Base-by-base conservation (phyloP, 352 stramenopile genomes). In the Vaucheria bursata region DNA sequence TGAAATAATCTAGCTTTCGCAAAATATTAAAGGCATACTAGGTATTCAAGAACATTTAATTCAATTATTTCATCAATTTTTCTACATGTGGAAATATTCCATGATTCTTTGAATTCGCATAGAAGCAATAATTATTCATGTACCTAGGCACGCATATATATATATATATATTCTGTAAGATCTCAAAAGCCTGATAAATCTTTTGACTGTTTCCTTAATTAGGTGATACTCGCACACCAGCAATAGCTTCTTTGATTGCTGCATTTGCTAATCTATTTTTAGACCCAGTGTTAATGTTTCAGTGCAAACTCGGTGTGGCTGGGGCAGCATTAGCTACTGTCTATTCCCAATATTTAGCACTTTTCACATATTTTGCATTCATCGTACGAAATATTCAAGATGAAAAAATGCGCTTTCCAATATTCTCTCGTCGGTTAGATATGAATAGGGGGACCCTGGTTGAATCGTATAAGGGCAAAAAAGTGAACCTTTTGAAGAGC, bases 261-360 rank as follows among this genome's bases (percentile, higher is more conserved):
- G 79, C 79, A 8, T 32, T 29, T 12, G 71, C 74, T 40, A 85
- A 85, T 73, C 33, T 75, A 8, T 32, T 84, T 18, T 34, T 85
- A 2, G 79, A 85, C 75, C 79, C 79, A 2, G 5, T 82, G 0
- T 73, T 85, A 8, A 85, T 85, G 70, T 85, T 85, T 73, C 8
- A 39, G 59, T 50, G 53, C 6, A 64, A 69, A 7, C 75, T 82
- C 71, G 79, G 79, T 45, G 68, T 81, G 1, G 70, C 65, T 34
- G 79, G 79, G 0, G 79, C 79, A 35, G 79, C 79, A 33, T 59
- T 52, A 18, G 79, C 79, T 38, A 84, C 79, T 33, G 79, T 75
- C 7, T 36, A 37, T 3, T 49, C 79, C 12, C 79, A 84, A 71
- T 84, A 83, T 37, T n/a, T 84, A 0, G 74, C 74, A 8, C 65